A percentile compares a stretch with the other conserved stretches of the same genome.
These are phyloP conservation scores for Withania somnifera DNA, from an alignment of 305 asterid genomes.

Conservation along the genomic window DNA sequence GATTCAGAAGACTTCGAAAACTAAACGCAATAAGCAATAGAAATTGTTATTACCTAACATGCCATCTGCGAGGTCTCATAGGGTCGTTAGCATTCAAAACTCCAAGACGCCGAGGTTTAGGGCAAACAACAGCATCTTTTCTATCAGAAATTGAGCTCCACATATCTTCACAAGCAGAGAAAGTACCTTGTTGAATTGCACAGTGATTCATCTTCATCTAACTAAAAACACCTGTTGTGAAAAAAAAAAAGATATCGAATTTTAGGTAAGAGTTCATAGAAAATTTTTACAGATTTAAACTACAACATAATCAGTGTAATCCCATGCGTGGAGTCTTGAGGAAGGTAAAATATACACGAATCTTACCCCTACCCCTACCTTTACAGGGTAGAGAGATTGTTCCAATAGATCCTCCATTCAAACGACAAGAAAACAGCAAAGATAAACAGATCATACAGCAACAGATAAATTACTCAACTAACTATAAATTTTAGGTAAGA, in stretches of 20 bases:
- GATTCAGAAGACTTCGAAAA: not conserved
- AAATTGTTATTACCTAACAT: conserved; percentile 44
- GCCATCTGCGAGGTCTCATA: conserved; percentile 51
- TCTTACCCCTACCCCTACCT: no score
- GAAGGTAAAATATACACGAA: no score
- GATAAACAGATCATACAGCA: no score
- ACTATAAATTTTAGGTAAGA: no score
- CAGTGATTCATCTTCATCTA: conserved; percentile 45
- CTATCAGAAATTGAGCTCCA: conserved; percentile 7
- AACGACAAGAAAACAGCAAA: no score
- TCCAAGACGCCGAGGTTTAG: conserved; percentile 71
- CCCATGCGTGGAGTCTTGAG: no score
- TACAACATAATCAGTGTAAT: no score
- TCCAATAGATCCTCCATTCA: no score
- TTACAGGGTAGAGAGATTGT: no score
- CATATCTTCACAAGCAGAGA: conserved; percentile 50
- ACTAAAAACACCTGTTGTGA: conserved; percentile 11
- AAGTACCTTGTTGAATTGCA: conserved; percentile 42
- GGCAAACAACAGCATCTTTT: conserved; percentile 65
- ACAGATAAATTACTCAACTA: no score
- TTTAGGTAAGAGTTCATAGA: not conserved
- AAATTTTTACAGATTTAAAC: no score
- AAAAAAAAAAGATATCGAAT: not conserved
- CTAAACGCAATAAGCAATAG: not conserved
- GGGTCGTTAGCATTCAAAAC: conserved; percentile 39